Evolutionary conservation across 2,329 filamentous ascomycete species (phyloP).

Genomic region (Macroventuria anomochaeta): DNA sequence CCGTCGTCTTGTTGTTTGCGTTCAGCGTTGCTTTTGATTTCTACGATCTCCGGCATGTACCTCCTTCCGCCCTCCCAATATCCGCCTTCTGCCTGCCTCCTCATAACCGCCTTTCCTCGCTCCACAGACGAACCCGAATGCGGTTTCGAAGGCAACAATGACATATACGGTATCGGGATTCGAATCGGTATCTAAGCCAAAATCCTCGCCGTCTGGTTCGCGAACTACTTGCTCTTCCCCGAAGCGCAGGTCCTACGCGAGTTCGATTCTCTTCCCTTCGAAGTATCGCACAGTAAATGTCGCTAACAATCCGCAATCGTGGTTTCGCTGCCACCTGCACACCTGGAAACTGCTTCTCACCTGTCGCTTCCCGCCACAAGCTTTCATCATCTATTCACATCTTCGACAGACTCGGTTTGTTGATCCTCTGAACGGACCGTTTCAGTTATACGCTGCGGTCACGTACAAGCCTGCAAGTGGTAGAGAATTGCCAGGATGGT

Average conservation of each 20-base stretch:
- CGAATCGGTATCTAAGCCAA: constrained; percentile 41
- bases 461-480: background rate
- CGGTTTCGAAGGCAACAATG: constrained; percentile 58
- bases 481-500: background rate
- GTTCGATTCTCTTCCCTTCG: constrained; percentile 1
- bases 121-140: constrained; percentile 4
- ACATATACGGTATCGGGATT: constrained; percentile 39
- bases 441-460: background rate
- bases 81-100: no score
- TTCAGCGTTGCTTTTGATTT: background rate
- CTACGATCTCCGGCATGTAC: background rate
- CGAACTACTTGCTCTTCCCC: constrained; percentile 35
- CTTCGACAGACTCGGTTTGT: constrained; percentile 4
- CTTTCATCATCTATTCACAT: constrained; percentile 8
- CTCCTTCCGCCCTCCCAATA: background rate
- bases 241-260: constrained; percentile 29
- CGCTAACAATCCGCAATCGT: background rate
- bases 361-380: constrained; percentile 5
- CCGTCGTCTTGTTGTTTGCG: background rate
- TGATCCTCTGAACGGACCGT: constrained; percentile 1
- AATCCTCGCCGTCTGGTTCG: constrained; percentile 35
- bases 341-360: constrained; percentile 1
- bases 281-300: background rate
- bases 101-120: background rate
- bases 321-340: constrained; percentile 1